Percentiles rank a stretch among this genome's conserved stretches.
Conservation (phyloP, 2,329 filamentous ascomycete genomes). For the Onygena corvina region DNA sequence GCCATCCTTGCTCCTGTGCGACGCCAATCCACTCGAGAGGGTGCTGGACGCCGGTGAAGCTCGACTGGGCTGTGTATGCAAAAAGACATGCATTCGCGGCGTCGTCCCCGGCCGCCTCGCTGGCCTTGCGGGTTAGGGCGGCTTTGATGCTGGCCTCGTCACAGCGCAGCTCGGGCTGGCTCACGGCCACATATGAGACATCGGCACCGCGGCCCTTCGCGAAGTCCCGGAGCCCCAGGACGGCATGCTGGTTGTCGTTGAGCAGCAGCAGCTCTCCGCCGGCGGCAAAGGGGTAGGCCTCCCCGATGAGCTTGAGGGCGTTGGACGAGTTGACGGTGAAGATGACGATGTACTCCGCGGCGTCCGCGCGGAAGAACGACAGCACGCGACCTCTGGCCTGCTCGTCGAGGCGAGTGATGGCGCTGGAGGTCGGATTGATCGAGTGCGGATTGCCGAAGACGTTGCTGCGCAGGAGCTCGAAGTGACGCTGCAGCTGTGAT, state of each 20-base stretch:
- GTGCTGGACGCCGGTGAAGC: constrained; percentile 54
- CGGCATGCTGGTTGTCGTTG: constrained; percentile 48
- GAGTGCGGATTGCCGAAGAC: constrained; percentile 62
- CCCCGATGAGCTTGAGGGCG: constrained; percentile 48
- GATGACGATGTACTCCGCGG: constrained; percentile 48
- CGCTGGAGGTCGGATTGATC: constrained; percentile 37
- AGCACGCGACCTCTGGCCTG: constrained; percentile 44
- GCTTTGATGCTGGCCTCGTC: constrained; percentile 5
- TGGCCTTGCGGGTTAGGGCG: background rate
- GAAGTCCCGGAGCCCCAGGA: constrained; percentile 46
- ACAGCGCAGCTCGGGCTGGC: constrained; percentile 8
- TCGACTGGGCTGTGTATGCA: constrained; percentile 59
- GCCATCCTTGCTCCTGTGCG: constrained; percentile 18
- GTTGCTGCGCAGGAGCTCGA: constrained; percentile 25
- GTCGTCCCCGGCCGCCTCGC: background rate
- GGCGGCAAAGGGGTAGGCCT: constrained; percentile 12
- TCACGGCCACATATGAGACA: constrained; percentile 9
- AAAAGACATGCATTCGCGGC: constrained; percentile 36
- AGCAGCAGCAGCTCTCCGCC: constrained; percentile 45
- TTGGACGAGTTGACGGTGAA: constrained; percentile 53
- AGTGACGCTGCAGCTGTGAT: constrained; percentile 13
- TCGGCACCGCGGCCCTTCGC: constrained; percentile 10
- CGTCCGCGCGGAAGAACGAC: constrained; percentile 47
- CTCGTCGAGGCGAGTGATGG: constrained; percentile 42
- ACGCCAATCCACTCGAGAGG: constrained; percentile 45